A percentile compares a stretch with the other conserved stretches of the same genome.
Evolutionary conservation across 2,329 filamentous ascomycete species (phyloP).

Genomic region (Diplodia seriata): DNA sequence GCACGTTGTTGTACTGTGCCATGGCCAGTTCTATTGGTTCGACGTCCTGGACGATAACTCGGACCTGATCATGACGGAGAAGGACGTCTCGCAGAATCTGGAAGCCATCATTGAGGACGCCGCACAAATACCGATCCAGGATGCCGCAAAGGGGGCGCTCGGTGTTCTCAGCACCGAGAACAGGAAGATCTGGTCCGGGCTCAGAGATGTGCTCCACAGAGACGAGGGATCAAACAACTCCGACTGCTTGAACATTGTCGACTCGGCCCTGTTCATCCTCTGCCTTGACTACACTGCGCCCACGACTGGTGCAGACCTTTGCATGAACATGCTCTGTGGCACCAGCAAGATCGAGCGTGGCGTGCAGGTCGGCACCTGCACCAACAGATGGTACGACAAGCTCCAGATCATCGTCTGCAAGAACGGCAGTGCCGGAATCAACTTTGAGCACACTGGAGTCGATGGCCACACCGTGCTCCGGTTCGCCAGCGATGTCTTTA

Average conservation of each 20-base stretch:
- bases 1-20: conserved; percentile 90
- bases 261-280: conserved; percentile 89
- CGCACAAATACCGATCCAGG: conserved; percentile 84
- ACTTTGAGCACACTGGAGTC: conserved; percentile 98
- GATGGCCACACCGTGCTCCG: conserved; percentile 96
- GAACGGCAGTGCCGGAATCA: conserved; percentile 97
- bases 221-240: conserved; percentile 93
- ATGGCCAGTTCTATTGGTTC: conserved; percentile 99
- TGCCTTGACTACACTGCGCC: conserved; percentile 95
- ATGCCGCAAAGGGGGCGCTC: conserved; percentile 92
- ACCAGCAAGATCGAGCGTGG: conserved; percentile 90
- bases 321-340: conserved; percentile 97
- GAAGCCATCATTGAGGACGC: conserved; percentile 93
- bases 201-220: conserved; percentile 84
- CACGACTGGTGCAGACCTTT: conserved; percentile 78
- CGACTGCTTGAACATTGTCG: conserved; percentile 93
- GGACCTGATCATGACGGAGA: conserved; percentile 96
- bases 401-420: conserved; percentile 99
- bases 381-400: conserved; percentile 99
- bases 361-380: conserved; percentile 96
- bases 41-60: conserved; percentile 94
- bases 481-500: conserved; percentile 96
- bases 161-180: conserved; percentile 97
- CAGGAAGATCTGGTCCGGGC: conserved; percentile 90
- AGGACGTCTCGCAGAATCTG: conserved; percentile 88